Evolutionary conservation across 1,284 basidiomycete genomes (phyloP).

Genomic region (Porodaedalea pini): DNA sequence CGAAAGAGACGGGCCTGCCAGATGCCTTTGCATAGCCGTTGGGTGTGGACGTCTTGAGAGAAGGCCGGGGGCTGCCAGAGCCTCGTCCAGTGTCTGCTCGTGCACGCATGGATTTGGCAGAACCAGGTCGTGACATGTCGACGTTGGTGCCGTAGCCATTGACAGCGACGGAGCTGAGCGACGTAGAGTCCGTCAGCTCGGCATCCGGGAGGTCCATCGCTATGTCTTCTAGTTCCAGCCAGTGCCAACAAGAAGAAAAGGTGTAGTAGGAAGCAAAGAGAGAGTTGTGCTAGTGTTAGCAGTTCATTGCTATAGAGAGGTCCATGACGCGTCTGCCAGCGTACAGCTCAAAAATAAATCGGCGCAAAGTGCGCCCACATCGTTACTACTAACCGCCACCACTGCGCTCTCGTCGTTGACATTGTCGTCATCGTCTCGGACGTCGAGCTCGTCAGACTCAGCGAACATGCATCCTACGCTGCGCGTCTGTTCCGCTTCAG

Average conservation of each 20-base stretch:
- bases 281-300: neutral
- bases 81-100: neutral
- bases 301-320: neutral
- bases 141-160: neutral
- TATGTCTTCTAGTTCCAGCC: no score
- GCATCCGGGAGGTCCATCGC: neutral
- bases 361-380: neutral
- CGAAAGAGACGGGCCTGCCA: conserved; percentile 18
- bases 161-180: conserved; percentile 12
- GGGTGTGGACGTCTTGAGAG: neutral
- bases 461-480: conserved; percentile 46
- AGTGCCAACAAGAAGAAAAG: no score
- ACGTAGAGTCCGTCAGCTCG: conserved; percentile 24
- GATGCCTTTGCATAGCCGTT: neutral
- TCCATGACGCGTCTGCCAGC: no score
- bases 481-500: conserved; percentile 43
- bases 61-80: neutral
- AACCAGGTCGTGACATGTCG: neutral
- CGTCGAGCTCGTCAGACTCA: neutral
- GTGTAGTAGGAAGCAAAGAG: neutral
- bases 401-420: neutral
- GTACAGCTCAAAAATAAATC: no score
- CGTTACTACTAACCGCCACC: neutral
- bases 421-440: neutral
- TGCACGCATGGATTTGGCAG: conserved; percentile 5